A percentile compares a stretch with the other conserved stretches of the same genome.
phyloP scores from a whole-genome alignment of 1,284 basidiomycete species.

The Cryptococcus floricola region DNA sequence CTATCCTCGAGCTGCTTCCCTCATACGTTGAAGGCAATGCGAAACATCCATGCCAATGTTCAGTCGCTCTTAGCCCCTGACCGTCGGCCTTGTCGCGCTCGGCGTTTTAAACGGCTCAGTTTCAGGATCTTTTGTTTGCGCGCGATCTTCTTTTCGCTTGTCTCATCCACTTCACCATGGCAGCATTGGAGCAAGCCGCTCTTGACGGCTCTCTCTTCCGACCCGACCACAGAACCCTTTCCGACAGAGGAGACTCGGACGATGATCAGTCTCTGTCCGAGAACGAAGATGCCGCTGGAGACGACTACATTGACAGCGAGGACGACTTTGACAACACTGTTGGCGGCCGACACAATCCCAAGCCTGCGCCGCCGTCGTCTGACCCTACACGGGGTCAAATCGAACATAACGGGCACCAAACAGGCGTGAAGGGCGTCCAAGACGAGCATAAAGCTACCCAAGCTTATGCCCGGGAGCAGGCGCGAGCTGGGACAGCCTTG shows the following conservation, averaged over 20 bases:
- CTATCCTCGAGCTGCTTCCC: too few relatives aligned
- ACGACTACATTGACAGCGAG: background rate
- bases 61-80: too few relatives aligned
- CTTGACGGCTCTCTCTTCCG: conserved; percentile 28
- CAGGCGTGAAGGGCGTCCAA: conserved; percentile 47
- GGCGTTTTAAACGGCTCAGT: too few relatives aligned
- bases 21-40: too few relatives aligned
- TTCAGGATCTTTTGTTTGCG: too few relatives aligned
- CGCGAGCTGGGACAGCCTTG: background rate
- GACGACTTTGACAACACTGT: background rate
- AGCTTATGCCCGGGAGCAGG: background rate
- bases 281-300: background rate
- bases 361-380: background rate
- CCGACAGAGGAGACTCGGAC: conserved; percentile 15
- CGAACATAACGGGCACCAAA: conserved; percentile 27
- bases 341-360: background rate
- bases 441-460: conserved; percentile 28
- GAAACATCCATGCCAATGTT: too few relatives aligned
- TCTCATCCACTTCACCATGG: conserved; percentile 1
- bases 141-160: too few relatives aligned
- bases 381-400: background rate
- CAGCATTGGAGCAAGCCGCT: conserved; percentile 30
- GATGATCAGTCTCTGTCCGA: conserved; percentile 39
- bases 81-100: too few relatives aligned
- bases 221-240: conserved; percentile 24